These are phyloP conservation scores for Ascochyta viciae-villosae DNA, from an alignment of 2,329 filamentous ascomycete species.

Conservation along the genomic window DNA sequence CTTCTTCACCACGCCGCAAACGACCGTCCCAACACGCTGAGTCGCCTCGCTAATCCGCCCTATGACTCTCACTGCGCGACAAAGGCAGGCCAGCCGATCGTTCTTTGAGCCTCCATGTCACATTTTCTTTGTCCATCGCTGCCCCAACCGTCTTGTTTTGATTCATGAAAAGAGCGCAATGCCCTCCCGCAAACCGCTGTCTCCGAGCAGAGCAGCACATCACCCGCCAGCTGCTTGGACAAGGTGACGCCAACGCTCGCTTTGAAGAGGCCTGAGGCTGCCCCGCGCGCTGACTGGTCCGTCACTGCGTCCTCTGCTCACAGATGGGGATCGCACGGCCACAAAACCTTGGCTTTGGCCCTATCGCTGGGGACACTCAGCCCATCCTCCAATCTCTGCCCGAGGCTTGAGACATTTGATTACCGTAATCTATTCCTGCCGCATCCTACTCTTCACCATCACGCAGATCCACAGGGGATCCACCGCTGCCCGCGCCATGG, in stretches of 20 bases:
- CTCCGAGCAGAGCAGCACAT: conserved; percentile 8
- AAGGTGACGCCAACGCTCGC: conserved; percentile 22
- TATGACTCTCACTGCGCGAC: conserved; percentile 26
- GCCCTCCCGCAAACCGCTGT: not conserved
- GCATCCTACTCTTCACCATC: conserved; percentile 29
- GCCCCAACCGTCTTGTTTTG: conserved; percentile 6
- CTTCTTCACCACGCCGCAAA: conserved; percentile 25
- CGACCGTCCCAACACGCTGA: conserved; percentile 21
- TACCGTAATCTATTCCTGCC: conserved; percentile 35
- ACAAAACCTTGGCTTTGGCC: conserved; percentile 36
- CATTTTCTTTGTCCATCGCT: conserved; percentile 16
- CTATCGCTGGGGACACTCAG: conserved; percentile 37
- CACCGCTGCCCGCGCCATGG: conserved; percentile 12
- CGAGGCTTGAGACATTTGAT: conserved; percentile 22
- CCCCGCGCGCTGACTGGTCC: conserved; percentile 18
- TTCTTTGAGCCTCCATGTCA: conserved; percentile 12
- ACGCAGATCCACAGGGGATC: conserved; percentile 26
- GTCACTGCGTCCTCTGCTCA: conserved; percentile 18
- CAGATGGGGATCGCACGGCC: conserved; percentile 31
- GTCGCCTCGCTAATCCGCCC: conserved; percentile 26
- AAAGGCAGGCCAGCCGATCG: conserved; percentile 25
- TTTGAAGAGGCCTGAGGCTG: conserved; percentile 4
- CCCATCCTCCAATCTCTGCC: conserved; percentile 28
- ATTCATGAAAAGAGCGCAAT: conserved; percentile 3
- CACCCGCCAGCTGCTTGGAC: conserved; percentile 17